These are phyloP conservation scores for Debaryomyces coudertii DNA, from an alignment of 1,139 yeast genomes.

Conservation along the genomic window DNA sequence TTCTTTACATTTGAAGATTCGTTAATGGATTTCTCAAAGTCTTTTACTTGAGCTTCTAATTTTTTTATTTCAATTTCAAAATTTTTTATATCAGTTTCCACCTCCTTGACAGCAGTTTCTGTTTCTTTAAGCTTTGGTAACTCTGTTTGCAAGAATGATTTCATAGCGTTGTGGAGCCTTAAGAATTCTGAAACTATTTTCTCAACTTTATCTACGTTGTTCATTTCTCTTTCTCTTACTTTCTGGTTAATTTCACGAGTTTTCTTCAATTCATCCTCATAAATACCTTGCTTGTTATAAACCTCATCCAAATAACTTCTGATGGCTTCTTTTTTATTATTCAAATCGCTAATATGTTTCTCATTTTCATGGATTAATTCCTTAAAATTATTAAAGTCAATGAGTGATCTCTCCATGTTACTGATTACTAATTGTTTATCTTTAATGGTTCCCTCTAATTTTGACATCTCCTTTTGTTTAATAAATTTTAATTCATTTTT, in stretches of 20 bases:
- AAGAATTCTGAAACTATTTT: constrained; percentile 12
- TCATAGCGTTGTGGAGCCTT: constrained; percentile 4
- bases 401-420: constrained; percentile 53
- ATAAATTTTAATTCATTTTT: constrained; percentile 54
- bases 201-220: constrained; percentile 1
- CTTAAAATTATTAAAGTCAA: constrained; percentile 37
- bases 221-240: constrained; percentile 7
- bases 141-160: constrained; percentile 16
- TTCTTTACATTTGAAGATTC: constrained; percentile 42
- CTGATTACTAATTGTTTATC: constrained; percentile 60
- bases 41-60: constrained; percentile 20
- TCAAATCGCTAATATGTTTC: constrained; percentile 16
- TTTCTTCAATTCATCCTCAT: constrained; percentile 20
- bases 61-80: constrained; percentile 9
- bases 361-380: constrained; percentile 24
- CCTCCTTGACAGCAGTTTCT: constrained; percentile 36
- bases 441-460: constrained; percentile 55
- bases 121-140: constrained; percentile 25
- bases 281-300: constrained; percentile 12
- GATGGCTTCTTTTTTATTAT: constrained; percentile 18
- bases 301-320: constrained; percentile 19
- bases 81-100: constrained; percentile 25
- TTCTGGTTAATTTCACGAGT: constrained; percentile 23
- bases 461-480: constrained; percentile 50
- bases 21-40: constrained; percentile 33